Conservation (phyloP, 2,329 filamentous ascomycete species). For the Sclerotinia trifoliorum region DNA sequence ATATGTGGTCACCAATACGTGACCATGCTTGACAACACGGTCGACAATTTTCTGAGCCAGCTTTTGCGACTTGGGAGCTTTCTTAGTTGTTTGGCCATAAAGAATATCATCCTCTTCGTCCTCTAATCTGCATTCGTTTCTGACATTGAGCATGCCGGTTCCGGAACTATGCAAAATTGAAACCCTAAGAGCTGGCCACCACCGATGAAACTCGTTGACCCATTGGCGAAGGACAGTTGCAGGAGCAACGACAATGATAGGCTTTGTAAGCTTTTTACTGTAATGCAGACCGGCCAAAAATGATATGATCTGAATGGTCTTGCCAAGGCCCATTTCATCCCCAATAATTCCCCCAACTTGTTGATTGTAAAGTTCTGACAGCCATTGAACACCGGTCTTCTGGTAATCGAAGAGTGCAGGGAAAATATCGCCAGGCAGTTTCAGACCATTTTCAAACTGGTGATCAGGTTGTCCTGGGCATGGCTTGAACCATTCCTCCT, state of each 20-base stretch:
- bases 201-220: constrained; percentile 97
- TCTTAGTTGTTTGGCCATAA: constrained; percentile 44
- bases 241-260: constrained; percentile 87
- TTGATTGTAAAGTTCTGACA: constrained; percentile 87
- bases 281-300: constrained; percentile 83
- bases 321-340: constrained; percentile 98
- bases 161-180: constrained; percentile 94
- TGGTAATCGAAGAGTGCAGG: constrained; percentile 94
- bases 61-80: constrained; percentile 57
- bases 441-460: constrained; percentile 68
- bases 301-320: constrained; percentile 74
- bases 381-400: constrained; percentile 94
- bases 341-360: constrained; percentile 91
- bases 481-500: constrained; percentile 75
- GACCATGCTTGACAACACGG: constrained; percentile 77
- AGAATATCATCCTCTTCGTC: constrained; percentile 50
- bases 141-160: constrained; percentile 89
- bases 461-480: constrained; percentile 81
- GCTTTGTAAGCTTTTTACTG: constrained; percentile 78
- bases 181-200: constrained; percentile 98
- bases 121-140: constrained; percentile 59
- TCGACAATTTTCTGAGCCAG: constrained; percentile 79
- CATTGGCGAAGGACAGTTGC: constrained; percentile 95
- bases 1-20: constrained; percentile 94
- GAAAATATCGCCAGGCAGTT: constrained; percentile 87